Evolutionary conservation across 2,329 filamentous ascomycete genomes (phyloP).

Genomic region (Paraconiothyrium sp.): DNA sequence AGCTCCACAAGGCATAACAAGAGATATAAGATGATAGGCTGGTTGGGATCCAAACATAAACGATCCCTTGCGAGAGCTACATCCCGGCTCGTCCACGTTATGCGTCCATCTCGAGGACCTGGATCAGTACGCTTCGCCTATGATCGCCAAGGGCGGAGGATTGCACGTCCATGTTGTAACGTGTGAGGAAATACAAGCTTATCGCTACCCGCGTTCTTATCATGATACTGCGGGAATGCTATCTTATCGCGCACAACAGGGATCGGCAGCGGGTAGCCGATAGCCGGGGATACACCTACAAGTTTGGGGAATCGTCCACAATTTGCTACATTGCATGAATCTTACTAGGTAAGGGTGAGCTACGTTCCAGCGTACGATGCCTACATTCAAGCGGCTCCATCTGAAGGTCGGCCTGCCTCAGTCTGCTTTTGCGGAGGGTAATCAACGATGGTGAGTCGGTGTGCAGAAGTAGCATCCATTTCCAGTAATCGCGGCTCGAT

Average conservation of each 20-base stretch:
- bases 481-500: not conserved
- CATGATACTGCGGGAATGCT: not conserved
- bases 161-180: not conserved
- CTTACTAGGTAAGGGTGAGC: not conserved
- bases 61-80: no score
- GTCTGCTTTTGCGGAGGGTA: conserved; percentile 57
- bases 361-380: conserved; percentile 29
- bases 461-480: no score
- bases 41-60: no score
- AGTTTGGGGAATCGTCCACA: not conserved
- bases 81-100: no score
- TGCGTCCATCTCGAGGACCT: no score
- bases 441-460: conserved; percentile 43
- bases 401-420: conserved; percentile 56
- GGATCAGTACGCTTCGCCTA: no score
- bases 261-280: not conserved
- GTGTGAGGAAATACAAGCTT: not conserved
- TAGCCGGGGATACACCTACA: not conserved
- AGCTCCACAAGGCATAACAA: no score
- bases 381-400: conserved; percentile 49
- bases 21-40: no score
- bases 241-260: conserved; percentile 11
- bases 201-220: not conserved
- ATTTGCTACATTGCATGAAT: not conserved
- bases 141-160: no score